Evolutionary conservation across 2,329 filamentous ascomycete species (phyloP).

Genomic region (Aspergillus glaucus): DNA sequence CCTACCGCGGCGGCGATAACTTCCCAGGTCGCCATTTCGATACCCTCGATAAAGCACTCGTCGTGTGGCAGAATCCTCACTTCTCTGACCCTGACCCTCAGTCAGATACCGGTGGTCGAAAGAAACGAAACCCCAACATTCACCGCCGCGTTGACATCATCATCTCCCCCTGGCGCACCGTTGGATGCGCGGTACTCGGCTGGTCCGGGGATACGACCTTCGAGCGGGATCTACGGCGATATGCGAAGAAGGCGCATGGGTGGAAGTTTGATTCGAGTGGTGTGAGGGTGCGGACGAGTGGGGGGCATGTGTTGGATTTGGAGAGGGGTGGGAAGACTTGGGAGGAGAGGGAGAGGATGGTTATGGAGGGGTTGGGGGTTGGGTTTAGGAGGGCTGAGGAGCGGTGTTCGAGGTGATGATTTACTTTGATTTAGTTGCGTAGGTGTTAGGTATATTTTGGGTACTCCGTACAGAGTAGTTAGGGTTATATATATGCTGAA

Average conservation of each 20-base stretch:
- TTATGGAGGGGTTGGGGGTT: constrained; percentile 72
- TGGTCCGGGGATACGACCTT: constrained; percentile 91
- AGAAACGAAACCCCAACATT: constrained; percentile 58
- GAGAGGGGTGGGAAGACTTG: constrained; percentile 51
- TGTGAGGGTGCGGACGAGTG: constrained; percentile 60
- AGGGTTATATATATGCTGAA: neutral
- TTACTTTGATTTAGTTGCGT: neutral
- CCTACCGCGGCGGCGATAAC: constrained; percentile 40
- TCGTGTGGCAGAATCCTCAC: constrained; percentile 77
- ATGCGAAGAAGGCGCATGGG: constrained; percentile 63
- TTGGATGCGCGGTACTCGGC: constrained; percentile 79
- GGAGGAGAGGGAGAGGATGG: constrained; percentile 68
- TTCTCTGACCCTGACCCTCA: constrained; percentile 35
- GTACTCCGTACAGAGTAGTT: too few species aligned
- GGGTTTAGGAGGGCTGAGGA: constrained; percentile 60
- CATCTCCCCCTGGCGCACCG: constrained; percentile 77
- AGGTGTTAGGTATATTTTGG: neutral
- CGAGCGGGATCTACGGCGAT: constrained; percentile 74
- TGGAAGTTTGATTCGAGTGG: constrained; percentile 93
- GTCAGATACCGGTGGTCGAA: neutral
- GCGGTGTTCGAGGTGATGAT: constrained; percentile 56
- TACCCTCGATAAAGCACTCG: constrained; percentile 81
- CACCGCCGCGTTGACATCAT: constrained; percentile 92
- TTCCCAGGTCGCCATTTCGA: constrained; percentile 59
- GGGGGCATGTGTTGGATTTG: constrained; percentile 63